Evolutionary conservation across 2,329 filamentous ascomycete species (phyloP).

Genomic region (Fusarium haematococcum): DNA sequence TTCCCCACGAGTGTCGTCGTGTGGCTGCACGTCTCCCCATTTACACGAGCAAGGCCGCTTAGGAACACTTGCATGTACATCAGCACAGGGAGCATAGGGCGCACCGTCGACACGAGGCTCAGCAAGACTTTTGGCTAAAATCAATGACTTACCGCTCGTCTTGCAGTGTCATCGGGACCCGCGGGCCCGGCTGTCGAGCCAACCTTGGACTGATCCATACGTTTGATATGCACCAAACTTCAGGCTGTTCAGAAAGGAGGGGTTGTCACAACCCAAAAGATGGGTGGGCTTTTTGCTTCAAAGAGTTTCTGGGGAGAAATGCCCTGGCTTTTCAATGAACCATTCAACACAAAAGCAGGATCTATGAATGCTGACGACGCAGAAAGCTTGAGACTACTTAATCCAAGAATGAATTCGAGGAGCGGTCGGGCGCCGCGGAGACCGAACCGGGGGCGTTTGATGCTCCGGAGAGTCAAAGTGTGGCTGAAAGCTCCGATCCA

Average conservation of each 20-base stretch:
- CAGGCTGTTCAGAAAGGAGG: not conserved
- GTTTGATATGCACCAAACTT: not conserved
- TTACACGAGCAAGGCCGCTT: not conserved
- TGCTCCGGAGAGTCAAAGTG: slow-evolving; percentile 14
- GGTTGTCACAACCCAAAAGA: not conserved
- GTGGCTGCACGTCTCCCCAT: not conserved
- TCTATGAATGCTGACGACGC: slow-evolving; percentile 7
- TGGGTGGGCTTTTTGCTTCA: not conserved
- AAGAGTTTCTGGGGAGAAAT: not conserved
- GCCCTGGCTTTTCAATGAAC: not conserved
- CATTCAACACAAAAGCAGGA: not conserved
- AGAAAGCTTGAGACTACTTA: slow-evolving; percentile 1
- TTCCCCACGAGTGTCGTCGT: not conserved
- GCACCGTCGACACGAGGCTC: not conserved
- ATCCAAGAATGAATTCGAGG: slow-evolving; percentile 6
- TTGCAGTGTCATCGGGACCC: slow-evolving; percentile 51
- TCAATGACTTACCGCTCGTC: slow-evolving; percentile 52
- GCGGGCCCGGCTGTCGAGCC: slow-evolving; percentile 40
- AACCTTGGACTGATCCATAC: slow-evolving; percentile 33
- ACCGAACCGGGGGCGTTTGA: slow-evolving; percentile 13
- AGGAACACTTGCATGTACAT: not conserved
- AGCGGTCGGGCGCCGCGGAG: slow-evolving; percentile 28
- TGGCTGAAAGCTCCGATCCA: not conserved
- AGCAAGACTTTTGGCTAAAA: slow-evolving; percentile 8
- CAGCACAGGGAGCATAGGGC: not conserved